Evolutionary conservation across 2,329 filamentous ascomycete species (phyloP).

Genomic region (Aureobasidium sp.): DNA sequence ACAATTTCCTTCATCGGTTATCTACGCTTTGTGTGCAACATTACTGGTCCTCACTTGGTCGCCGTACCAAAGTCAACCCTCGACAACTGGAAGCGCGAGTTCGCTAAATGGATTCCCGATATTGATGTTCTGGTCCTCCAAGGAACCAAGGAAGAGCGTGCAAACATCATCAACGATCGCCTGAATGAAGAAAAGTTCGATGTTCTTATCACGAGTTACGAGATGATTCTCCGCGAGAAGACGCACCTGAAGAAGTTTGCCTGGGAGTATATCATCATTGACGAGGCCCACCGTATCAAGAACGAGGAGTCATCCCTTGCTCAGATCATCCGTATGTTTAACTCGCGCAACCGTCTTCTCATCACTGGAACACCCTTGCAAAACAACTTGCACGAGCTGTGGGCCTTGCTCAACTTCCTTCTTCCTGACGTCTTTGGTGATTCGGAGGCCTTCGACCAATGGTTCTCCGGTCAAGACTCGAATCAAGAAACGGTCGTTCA

Average conservation of each 20-base stretch:
- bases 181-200: constrained; percentile 95
- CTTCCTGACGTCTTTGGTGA: constrained; percentile 98
- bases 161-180: constrained; percentile 79
- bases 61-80: constrained; percentile 94
- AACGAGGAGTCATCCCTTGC: constrained; percentile 97
- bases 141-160: constrained; percentile 88
- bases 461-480: constrained; percentile 85
- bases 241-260: constrained; percentile 92
- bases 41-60: constrained; percentile 83
- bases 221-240: constrained; percentile 97
- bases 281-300: constrained; percentile 97
- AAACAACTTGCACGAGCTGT: constrained; percentile 96
- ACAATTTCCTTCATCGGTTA: constrained; percentile 97
- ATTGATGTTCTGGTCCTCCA: constrained; percentile 91
- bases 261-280: constrained; percentile 99
- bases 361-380: constrained; percentile 96
- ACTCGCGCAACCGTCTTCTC: constrained; percentile 86
- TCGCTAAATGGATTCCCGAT: constrained; percentile 88
- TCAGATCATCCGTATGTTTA: constrained; percentile 93
- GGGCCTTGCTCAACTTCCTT: constrained; percentile 94
- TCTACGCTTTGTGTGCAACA: constrained; percentile 81
- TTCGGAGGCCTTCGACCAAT: constrained; percentile 92
- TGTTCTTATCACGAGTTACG: constrained; percentile 96
- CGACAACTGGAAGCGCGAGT: constrained; percentile 97
- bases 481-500: constrained; percentile 95